phyloP scores from a whole-genome alignment of 148 eudicot species.

The Chenopodium quinoa region DNA sequence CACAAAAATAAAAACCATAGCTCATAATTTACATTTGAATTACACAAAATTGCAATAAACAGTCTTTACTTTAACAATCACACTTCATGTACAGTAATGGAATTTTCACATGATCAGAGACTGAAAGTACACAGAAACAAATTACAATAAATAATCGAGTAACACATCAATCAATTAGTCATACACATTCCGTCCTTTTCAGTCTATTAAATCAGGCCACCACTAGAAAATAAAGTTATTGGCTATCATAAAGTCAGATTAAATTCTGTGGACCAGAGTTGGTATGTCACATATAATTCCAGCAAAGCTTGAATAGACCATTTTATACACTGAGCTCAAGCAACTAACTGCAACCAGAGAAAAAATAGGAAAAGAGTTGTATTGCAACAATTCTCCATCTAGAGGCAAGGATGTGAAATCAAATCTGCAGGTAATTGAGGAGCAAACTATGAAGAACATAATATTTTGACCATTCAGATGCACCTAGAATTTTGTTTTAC shows the following conservation, averaged over 20 bases:
- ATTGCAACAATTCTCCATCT: not conserved
- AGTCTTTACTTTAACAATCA: not conserved
- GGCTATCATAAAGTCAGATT: not conserved
- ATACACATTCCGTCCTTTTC: not conserved
- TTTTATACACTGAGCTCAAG: not conserved
- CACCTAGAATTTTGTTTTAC: not conserved
- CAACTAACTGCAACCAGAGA: not conserved
- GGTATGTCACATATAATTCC: not conserved
- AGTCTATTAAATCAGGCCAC: not conserved
- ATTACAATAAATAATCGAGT: not conserved
- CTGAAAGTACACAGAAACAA: not conserved
- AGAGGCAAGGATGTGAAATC: not conserved
- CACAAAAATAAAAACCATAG: not conserved
- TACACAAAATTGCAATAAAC: not conserved
- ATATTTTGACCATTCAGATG: not conserved
- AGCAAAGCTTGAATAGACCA: not conserved
- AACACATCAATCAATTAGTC: not conserved
- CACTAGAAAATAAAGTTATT: not conserved
- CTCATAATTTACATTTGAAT: not conserved
- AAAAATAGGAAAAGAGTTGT: not conserved
- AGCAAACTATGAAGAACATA: not conserved
- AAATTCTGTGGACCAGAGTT: not conserved
- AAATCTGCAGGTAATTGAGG: not conserved
- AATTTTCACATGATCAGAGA: not conserved
- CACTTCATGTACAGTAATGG: not conserved